Evolutionary conservation across 208 protist species (phyloP).

Genomic region (Acanthamoeba culbertsoni): DNA sequence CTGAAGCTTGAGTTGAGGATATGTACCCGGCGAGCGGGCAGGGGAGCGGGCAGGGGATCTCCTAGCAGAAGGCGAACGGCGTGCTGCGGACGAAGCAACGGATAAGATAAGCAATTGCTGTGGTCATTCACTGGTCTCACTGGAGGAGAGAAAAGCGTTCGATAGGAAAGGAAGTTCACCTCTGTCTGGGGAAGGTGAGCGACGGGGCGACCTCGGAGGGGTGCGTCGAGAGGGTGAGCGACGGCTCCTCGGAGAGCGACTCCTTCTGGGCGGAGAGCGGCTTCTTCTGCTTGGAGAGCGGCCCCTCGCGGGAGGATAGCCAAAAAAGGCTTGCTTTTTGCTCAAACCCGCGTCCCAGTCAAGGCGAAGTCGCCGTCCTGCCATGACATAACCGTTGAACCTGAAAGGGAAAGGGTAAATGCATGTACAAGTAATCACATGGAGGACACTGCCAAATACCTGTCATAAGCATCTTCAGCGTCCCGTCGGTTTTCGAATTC

Average conservation of each 20-base stretch:
- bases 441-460: conserved; percentile 25
- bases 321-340: conserved; percentile 66
- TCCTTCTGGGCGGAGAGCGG: not conserved
- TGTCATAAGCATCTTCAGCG: conserved; percentile 68
- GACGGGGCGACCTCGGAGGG: not conserved
- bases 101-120: not conserved
- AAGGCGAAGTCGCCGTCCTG: conserved; percentile 67
- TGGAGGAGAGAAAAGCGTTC: not conserved
- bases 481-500: conserved; percentile 68
- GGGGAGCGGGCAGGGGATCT: not conserved
- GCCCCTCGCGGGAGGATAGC: not conserved
- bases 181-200: not conserved
- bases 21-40: not conserved
- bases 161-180: not conserved
- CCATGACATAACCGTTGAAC: conserved; percentile 65
- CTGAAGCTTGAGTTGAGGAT: not conserved
- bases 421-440: not conserved
- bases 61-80: not conserved
- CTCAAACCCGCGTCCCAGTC: conserved; percentile 75
- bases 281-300: not conserved
- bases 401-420: not conserved
- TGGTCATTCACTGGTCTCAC: not conserved
- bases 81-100: not conserved
- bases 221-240: conserved; percentile 20
- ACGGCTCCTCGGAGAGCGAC: not conserved